Conservation (phyloP, 768 basidiomycete species). For the Phaeotremella fagi region DNA sequence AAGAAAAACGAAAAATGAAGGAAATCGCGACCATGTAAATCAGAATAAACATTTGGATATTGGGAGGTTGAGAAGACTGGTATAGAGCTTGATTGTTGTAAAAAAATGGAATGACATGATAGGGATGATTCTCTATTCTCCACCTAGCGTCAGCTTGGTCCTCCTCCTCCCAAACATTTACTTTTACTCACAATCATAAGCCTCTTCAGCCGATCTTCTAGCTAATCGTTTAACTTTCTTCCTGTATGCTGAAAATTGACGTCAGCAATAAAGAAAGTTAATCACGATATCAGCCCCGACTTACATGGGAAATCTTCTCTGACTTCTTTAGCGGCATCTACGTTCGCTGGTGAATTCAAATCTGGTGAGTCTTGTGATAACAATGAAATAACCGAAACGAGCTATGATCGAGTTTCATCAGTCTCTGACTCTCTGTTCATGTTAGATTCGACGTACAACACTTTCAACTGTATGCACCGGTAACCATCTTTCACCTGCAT, state of each 20-base stretch:
- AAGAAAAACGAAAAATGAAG: too few species aligned
- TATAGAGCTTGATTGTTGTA: too few species aligned
- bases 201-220: constrained; percentile 82
- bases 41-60: too few species aligned
- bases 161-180: too few species aligned
- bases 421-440: background rate
- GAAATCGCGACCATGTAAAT: too few species aligned
- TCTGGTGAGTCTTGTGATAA: constrained; percentile 87
- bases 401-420: constrained; percentile 53
- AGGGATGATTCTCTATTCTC: too few species aligned
- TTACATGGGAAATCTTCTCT: constrained; percentile 39
- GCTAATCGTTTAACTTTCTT: constrained; percentile 93
- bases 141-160: too few species aligned
- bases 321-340: constrained; percentile 71
- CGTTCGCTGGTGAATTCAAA: constrained; percentile 89
- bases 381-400: constrained; percentile 92
- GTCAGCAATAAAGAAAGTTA: background rate
- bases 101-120: too few species aligned
- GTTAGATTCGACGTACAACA: constrained; percentile 58
- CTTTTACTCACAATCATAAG: constrained; percentile 65
- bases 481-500: constrained; percentile 94
- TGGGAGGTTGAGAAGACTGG: too few species aligned
- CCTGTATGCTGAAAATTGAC: constrained; percentile 62
- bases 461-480: constrained; percentile 96
- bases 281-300: constrained; percentile 6